A percentile compares a stretch with the other conserved stretches of the same genome.
These are phyloP conservation scores for Candida ovalis DNA, from an alignment of 805 yeast species.

Conservation along the genomic window DNA sequence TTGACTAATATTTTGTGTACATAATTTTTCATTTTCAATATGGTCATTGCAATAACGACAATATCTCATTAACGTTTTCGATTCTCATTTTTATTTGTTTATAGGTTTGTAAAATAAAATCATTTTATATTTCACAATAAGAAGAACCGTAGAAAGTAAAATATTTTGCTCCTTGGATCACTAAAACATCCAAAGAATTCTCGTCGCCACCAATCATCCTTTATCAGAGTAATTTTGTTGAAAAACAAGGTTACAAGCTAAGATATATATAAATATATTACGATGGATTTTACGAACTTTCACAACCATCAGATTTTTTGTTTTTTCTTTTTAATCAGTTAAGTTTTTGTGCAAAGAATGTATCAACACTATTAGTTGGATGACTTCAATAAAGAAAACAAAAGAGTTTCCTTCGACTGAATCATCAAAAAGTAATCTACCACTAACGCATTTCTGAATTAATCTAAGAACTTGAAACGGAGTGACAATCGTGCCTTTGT, in stretches of 20 bases:
- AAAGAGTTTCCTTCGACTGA: constrained; percentile 23
- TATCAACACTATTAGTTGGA: constrained; percentile 52
- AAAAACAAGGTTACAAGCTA: too few relatives aligned
- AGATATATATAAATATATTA: too few relatives aligned
- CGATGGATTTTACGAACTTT: not conserved
- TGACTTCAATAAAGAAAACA: constrained; percentile 27
- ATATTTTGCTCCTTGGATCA: too few relatives aligned
- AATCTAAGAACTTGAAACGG: constrained; percentile 77
- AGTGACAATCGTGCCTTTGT: constrained; percentile 66
- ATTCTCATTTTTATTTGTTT: not conserved
- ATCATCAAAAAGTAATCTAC: constrained; percentile 23
- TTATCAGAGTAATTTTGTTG: too few relatives aligned
- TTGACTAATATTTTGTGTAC: not conserved
- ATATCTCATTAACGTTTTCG: not conserved
- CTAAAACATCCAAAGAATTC: too few relatives aligned
- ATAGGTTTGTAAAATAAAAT: not conserved
- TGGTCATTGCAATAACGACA: not conserved
- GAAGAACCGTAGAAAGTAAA: too few relatives aligned
- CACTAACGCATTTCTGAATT: constrained; percentile 35
- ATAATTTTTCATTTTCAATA: not conserved
- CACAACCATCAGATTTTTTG: constrained; percentile 2
- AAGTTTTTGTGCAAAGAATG: too few relatives aligned
- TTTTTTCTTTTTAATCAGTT: not conserved
- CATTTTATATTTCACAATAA: too few relatives aligned
- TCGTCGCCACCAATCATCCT: too few relatives aligned